Evolutionary conservation across 2,329 filamentous ascomycete species (phyloP).

Genomic region (Teratosphaeria zuluensis): DNA sequence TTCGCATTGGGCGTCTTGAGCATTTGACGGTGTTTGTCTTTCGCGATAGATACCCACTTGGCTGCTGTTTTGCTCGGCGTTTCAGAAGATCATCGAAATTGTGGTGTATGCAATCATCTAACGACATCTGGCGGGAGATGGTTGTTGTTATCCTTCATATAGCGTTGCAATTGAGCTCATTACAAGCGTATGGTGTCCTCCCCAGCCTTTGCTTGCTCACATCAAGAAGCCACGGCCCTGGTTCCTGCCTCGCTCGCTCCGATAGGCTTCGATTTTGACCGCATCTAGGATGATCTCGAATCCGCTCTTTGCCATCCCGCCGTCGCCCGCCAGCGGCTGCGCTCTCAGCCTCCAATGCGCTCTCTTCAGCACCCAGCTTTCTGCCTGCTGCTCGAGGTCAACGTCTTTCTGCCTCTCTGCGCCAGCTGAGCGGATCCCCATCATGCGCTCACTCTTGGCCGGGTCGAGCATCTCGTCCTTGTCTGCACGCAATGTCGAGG

Average conservation of each 20-base stretch:
- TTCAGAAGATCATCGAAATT: neutral
- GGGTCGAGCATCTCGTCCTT: no score
- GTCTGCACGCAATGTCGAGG: no score
- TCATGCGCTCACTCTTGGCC: no score
- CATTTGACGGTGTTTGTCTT: neutral
- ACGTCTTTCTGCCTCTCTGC: no score
- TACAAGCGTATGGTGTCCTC: neutral
- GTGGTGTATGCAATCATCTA: neutral
- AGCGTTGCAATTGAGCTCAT: neutral
- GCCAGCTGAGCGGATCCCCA: no score
- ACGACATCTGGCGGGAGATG: neutral
- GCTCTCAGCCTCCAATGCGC: slow-evolving; percentile 21
- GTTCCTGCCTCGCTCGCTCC: slow-evolving; percentile 17
- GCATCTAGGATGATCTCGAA: slow-evolving; percentile 21
- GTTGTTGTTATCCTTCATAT: neutral
- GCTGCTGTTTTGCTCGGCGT: neutral
- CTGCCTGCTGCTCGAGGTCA: slow-evolving; percentile 47
- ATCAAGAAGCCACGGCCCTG: no score
- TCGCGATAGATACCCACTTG: neutral
- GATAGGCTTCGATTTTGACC: slow-evolving; percentile 24
- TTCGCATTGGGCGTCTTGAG: neutral
- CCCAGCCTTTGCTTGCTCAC: no score
- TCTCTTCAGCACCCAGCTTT: slow-evolving; percentile 18
- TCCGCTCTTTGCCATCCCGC: slow-evolving; percentile 10
- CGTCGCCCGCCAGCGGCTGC: slow-evolving; percentile 11